Conservation (phyloP, 2,329 filamentous ascomycete genomes). For the Dothideomycetes sp. region DNA sequence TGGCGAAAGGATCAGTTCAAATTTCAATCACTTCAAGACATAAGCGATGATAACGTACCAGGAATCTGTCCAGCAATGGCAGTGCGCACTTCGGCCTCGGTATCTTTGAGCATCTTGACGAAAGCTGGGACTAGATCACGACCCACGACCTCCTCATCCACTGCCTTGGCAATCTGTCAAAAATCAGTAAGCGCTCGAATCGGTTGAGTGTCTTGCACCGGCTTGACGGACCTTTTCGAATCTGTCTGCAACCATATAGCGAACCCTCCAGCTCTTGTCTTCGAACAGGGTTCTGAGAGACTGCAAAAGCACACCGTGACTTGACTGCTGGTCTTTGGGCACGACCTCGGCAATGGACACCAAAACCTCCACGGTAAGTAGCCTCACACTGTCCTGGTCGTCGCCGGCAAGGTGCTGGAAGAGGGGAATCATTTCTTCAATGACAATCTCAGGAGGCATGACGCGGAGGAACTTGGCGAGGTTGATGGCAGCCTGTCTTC, state of each 20-base stretch:
- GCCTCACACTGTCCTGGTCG: constrained; percentile 92
- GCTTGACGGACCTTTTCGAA: constrained; percentile 77
- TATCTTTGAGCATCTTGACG: constrained; percentile 95
- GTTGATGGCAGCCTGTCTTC: constrained; percentile 91
- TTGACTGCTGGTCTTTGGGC: constrained; percentile 94
- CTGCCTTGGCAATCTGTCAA: constrained; percentile 83
- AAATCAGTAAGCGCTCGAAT: constrained; percentile 5
- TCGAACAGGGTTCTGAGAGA: constrained; percentile 89
- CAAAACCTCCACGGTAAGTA: constrained; percentile 91
- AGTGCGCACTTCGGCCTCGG: constrained; percentile 92
- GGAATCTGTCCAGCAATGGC: constrained; percentile 97
- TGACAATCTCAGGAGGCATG: constrained; percentile 82
- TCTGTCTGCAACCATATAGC: constrained; percentile 97
- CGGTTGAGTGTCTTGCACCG: constrained; percentile 8
- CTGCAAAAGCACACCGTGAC: constrained; percentile 84
- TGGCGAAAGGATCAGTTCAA: constrained; percentile 24
- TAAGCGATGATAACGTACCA: constrained; percentile 35
- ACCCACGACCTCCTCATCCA: constrained; percentile 91
- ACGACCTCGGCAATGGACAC: constrained; percentile 95
- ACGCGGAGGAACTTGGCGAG: constrained; percentile 96
- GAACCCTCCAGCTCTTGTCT: constrained; percentile 98
- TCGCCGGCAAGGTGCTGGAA: constrained; percentile 95
- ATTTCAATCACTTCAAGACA: background rate
- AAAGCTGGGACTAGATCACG: constrained; percentile 93
- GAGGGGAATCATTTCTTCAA: constrained; percentile 97